Percentiles rank a stretch among this genome's conserved stretches.
These are phyloP conservation scores for Paspalum vaginatum DNA, from an alignment of 176 grass and related monocot genomes.

Conservation along the genomic window DNA sequence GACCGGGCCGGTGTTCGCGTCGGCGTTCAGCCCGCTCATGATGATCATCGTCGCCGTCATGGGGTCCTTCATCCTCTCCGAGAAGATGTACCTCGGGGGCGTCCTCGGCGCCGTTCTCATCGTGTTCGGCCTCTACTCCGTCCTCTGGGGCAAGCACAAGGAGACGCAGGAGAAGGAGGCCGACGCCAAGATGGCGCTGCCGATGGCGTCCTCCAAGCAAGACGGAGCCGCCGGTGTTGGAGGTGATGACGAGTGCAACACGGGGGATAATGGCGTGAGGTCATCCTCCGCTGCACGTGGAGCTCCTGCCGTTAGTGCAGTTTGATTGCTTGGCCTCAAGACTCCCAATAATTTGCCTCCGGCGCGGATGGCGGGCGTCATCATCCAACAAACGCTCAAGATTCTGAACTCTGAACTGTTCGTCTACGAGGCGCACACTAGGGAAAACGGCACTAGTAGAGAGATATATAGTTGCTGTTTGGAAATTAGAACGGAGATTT, in stretches of 20 bases:
- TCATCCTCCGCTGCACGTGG: conserved; percentile 42
- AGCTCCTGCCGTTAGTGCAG: conserved; percentile 17
- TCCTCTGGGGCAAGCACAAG: conserved; percentile 90
- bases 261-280: conserved; percentile 33
- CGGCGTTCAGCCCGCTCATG: conserved; percentile 98
- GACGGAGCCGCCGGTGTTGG: conserved; percentile 30
- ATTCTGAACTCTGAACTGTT: conserved; percentile 18
- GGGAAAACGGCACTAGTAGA: neutral
- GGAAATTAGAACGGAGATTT: conserved; percentile 38
- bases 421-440: conserved; percentile 36
- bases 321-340: conserved; percentile 36
- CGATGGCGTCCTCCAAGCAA: conserved; percentile 42
- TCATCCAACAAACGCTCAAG: neutral
- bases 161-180: conserved; percentile 54
- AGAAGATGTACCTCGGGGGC: conserved; percentile 85
- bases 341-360: conserved; percentile 38
- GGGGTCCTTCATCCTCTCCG: conserved; percentile 89
- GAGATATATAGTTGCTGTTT: neutral
- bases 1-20: conserved; percentile 90
- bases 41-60: conserved; percentile 98
- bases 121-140: conserved; percentile 73
- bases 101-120: conserved; percentile 81
- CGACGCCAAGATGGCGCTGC: conserved; percentile 43
- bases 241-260: conserved; percentile 29
- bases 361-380: neutral